Evolutionary conservation across 208 protist species (phyloP).

Genomic region (Wallacemonas sp.): DNA sequence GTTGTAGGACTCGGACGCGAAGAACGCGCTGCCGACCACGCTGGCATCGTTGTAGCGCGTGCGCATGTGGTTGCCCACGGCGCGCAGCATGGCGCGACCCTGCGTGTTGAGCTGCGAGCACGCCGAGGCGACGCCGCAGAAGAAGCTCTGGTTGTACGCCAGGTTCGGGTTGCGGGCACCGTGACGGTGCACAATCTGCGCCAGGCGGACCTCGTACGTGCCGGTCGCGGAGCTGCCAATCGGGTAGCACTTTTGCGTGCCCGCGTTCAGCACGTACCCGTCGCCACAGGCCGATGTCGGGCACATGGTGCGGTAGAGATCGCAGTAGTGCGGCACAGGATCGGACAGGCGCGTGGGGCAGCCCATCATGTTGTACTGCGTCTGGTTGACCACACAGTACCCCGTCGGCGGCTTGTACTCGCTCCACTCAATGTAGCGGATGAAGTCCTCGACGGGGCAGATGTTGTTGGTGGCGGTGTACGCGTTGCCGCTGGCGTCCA

Average conservation of each 20-base stretch:
- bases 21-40: constrained; percentile 41
- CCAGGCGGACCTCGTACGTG: constrained; percentile 31
- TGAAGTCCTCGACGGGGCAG: constrained; percentile 40
- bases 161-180: constrained; percentile 35
- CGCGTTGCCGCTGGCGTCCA: constrained; percentile 18
- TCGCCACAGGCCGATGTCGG: constrained; percentile 26
- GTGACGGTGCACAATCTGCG: constrained; percentile 59
- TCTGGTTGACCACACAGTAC: constrained; percentile 28
- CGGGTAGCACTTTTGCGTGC: constrained; percentile 27
- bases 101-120: constrained; percentile 47
- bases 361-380: constrained; percentile 24
- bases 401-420: constrained; percentile 18
- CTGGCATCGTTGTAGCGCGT: constrained; percentile 43
- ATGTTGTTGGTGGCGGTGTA: constrained; percentile 37
- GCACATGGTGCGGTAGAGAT: constrained; percentile 31
- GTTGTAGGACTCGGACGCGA: constrained; percentile 38
- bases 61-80: constrained; percentile 38
- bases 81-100: constrained; percentile 40
- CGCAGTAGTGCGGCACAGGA: constrained; percentile 22
- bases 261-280: constrained; percentile 26
- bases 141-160: constrained; percentile 26
- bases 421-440: constrained; percentile 38
- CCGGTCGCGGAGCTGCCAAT: constrained; percentile 7
- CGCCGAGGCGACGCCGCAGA: constrained; percentile 37
- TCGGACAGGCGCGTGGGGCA: constrained; percentile 13